phyloP scores from a whole-genome alignment of 164 flowering plant genomes.

The Vitis cinerea region DNA sequence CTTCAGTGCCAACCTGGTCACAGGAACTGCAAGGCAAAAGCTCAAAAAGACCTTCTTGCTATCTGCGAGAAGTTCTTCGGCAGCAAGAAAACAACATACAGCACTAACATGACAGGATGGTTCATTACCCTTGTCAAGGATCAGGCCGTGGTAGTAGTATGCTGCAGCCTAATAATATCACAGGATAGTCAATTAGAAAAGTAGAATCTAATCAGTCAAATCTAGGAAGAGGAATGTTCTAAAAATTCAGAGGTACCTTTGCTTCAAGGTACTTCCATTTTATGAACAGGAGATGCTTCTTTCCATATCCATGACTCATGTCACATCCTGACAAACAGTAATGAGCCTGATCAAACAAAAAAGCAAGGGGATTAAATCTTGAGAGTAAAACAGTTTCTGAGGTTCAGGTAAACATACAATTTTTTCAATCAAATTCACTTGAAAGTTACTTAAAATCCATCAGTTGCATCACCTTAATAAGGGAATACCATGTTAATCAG shows the following conservation, averaged over 20 bases:
- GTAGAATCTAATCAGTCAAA: neutral
- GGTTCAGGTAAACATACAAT: neutral
- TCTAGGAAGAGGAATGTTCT: too few relatives aligned
- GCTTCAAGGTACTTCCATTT: conserved; percentile 94
- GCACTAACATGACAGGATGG: conserved; percentile 67
- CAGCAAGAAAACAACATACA: conserved; percentile 80
- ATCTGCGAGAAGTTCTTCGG: conserved; percentile 69
- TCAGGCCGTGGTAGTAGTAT: conserved; percentile 85
- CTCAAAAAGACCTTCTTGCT: conserved; percentile 83
- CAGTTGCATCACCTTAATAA: too few relatives aligned
- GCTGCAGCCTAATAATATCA: conserved; percentile 74
- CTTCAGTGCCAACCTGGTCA: conserved; percentile 60
- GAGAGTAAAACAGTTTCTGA: neutral
- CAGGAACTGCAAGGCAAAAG: conserved; percentile 82
- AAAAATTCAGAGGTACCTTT: conserved; percentile 47
- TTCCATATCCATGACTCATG: conserved; percentile 37
- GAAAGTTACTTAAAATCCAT: too few relatives aligned
- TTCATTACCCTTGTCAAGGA: conserved; percentile 80
- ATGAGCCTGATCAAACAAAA: conserved; percentile 56
- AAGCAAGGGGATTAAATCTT: neutral
- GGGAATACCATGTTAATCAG: too few relatives aligned
- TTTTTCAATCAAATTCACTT: neutral
- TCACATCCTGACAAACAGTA: conserved; percentile 56
- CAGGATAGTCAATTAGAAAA: conserved; percentile 1
- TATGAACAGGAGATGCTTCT: conserved; percentile 74